phyloP scores from a whole-genome alignment of 1,284 basidiomycete species.

The Peniophora sp. region DNA sequence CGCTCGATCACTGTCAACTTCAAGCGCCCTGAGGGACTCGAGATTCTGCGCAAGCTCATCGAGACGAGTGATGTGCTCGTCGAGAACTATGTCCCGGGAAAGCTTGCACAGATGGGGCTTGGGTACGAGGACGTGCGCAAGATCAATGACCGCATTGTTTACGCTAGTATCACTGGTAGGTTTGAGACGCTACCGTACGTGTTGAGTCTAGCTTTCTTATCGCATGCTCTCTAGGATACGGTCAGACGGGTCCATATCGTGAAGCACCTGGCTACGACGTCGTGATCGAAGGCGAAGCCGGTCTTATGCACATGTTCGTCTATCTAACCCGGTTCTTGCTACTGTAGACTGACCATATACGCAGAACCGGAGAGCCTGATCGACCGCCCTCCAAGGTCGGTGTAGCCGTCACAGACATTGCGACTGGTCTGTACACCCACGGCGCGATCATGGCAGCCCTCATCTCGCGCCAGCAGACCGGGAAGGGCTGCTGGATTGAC shows the following conservation, averaged over 20 bases:
- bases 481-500: slow-evolving; percentile 87
- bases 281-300: slow-evolving; percentile 86
- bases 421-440: slow-evolving; percentile 90
- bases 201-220: background rate
- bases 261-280: slow-evolving; percentile 87
- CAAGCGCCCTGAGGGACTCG: slow-evolving; percentile 72
- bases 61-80: slow-evolving; percentile 79
- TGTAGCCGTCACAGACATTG: slow-evolving; percentile 86
- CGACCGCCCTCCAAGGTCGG: slow-evolving; percentile 88
- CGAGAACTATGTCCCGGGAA: slow-evolving; percentile 83
- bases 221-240: slow-evolving; percentile 61
- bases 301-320: slow-evolving; percentile 86
- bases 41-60: slow-evolving; percentile 71
- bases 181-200: background rate
- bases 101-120: slow-evolving; percentile 78
- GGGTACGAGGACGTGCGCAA: slow-evolving; percentile 79
- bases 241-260: slow-evolving; percentile 86
- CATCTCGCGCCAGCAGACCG: slow-evolving; percentile 76
- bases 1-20: slow-evolving; percentile 85
- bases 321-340: slow-evolving; percentile 2
- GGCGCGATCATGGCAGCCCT: slow-evolving; percentile 91
- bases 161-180: slow-evolving; percentile 83
- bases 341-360: slow-evolving; percentile 2
- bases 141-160: slow-evolving; percentile 80
- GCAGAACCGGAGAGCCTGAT: slow-evolving; percentile 85